Conservation (phyloP, 2,329 filamentous ascomycete genomes). For the Keithomyces neogunnii region DNA sequence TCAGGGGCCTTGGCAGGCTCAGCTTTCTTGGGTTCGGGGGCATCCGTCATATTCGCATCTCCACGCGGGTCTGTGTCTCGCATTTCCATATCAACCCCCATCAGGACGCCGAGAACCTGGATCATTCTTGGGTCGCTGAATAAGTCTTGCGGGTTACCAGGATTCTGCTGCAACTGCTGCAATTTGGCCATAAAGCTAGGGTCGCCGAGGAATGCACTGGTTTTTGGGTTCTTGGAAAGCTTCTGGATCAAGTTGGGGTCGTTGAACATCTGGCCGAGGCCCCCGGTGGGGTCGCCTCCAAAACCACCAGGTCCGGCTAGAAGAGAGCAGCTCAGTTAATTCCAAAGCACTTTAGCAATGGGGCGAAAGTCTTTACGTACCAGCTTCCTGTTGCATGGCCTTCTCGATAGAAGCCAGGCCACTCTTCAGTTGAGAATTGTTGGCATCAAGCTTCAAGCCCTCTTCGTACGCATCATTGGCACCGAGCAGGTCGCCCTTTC, state of each 20-base stretch:
- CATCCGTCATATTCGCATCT: constrained; percentile 72
- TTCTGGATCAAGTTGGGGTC: constrained; percentile 87
- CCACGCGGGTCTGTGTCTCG: constrained; percentile 29
- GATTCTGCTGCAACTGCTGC: constrained; percentile 72
- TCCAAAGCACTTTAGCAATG: not conserved
- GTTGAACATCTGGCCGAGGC: constrained; percentile 87
- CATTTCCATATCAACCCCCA: constrained; percentile 82
- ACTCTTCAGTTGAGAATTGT: constrained; percentile 86
- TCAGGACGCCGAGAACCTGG: constrained; percentile 84
- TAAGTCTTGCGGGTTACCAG: constrained; percentile 66
- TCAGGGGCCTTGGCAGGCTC: constrained; percentile 45
- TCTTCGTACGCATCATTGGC: constrained; percentile 88
- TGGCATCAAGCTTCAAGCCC: constrained; percentile 86
- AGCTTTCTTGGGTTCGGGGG: constrained; percentile 31
- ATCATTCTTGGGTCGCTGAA: constrained; percentile 89
- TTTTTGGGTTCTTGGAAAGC: constrained; percentile 92
- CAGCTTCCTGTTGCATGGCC: constrained; percentile 61
- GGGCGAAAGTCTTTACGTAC: constrained; percentile 12
- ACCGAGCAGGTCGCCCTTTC: constrained; percentile 73
- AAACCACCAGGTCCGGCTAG: constrained; percentile 16
- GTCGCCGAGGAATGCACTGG: constrained; percentile 70
- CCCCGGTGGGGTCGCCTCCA: constrained; percentile 58
- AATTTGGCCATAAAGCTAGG: constrained; percentile 85
- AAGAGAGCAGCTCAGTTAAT: constrained; percentile 5
- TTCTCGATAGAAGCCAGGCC: constrained; percentile 78